Base-by-base conservation (phyloP, 1,284 basidiomycete species). In the Cryptococcus hybrid region DNA sequence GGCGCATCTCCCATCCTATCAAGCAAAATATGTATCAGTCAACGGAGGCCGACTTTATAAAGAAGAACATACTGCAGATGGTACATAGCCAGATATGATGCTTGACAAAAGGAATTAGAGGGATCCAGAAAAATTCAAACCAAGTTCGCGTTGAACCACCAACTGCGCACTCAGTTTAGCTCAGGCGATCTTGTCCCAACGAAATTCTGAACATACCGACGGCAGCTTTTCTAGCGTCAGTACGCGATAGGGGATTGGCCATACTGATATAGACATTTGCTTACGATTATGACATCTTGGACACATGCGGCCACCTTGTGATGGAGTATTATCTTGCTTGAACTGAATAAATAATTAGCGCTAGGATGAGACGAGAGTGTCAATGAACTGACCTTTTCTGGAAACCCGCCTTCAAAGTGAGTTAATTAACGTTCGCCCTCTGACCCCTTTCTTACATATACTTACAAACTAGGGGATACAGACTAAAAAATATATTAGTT, bases 101-200 rank as follows among this genome's bases (percentile, higher is more conserved):
- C 63, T 70, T 70, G 7, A 47, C 53, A 60, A 74, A 75, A 7
- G 75, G 75, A 34, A 77, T 70, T 13, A 77, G 58, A 7, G 73
- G 73, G 13, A 77, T 66, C 66, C 67, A 77, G 65, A 73, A 77
- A 48, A 75, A 62, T 55, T 75, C 71, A 48, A 76, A 76, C 72
- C 71, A 72, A 38, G 67, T 73, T 30, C 72, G 60, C 6, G 61
- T 57, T n/a, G 47, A 48, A 18, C 70, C 69, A 6, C 70, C 67
- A 30, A 66, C 62, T 48, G 67, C 12, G 11, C 24, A 18, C 47
- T 11, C 5, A 37, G 35, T 11, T 13, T 12, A 24, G 45, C 5
- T 9, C 13, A 51, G 15, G 13, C 39, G 30, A 34, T 9, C 47
- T 13, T 18, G 30, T 30, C 3, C 11, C n/a, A 6, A 11, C 30